These are phyloP conservation scores for Diaporthe ilicicola DNA, from an alignment of 2,329 filamentous ascomycete species.

Conservation along the genomic window DNA sequence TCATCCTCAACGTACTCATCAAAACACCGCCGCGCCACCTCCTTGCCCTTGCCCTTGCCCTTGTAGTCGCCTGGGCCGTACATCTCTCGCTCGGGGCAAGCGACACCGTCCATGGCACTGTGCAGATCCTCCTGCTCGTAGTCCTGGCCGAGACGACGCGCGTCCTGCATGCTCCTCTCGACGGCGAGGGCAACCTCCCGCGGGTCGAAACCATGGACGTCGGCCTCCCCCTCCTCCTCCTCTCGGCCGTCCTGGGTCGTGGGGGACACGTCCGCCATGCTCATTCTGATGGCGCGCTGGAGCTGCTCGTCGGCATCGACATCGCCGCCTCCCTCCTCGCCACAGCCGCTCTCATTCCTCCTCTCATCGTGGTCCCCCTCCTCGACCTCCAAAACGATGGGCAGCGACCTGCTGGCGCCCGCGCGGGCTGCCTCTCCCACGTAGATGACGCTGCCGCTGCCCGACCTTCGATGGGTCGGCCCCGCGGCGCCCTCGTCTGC, in stretches of 20 bases:
- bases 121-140: neutral
- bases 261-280: neutral
- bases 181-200: neutral
- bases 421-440: neutral
- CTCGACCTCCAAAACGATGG: conserved; percentile 4
- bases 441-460: neutral
- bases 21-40: neutral
- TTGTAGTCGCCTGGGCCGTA: neutral
- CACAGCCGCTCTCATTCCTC: too few relatives aligned
- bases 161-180: neutral
- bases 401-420: neutral
- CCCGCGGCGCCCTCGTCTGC: neutral
- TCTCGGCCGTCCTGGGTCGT: neutral
- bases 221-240: too few relatives aligned
- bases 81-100: neutral
- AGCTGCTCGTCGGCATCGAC: neutral
- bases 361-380: neutral
- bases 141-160: too few relatives aligned
- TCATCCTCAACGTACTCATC: neutral
- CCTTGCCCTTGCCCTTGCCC: neutral
- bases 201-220: neutral
- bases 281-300: neutral
- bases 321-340: neutral
- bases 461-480: neutral
- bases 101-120: neutral